A percentile compares a stretch with the other conserved stretches of the same genome.
Evolutionary conservation across 257 asterid genomes (phyloP).

Genomic region (Solanum virginianum): DNA sequence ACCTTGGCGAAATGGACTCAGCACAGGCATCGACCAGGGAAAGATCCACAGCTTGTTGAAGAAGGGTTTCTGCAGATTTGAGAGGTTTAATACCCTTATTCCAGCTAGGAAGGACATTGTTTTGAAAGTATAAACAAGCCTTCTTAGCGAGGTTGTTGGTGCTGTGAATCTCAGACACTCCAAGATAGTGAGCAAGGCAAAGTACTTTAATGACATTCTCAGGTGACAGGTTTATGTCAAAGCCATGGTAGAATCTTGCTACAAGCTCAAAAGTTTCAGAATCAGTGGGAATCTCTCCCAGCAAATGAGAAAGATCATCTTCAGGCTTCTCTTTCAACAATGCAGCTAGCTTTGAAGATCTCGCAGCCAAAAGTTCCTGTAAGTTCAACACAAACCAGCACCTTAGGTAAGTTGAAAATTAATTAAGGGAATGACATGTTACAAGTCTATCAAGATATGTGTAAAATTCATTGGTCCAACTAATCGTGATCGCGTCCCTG

Average conservation of each 20-base stretch:
- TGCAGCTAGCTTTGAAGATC: conserved; percentile 43
- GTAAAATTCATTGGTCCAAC: neutral
- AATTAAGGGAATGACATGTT: neutral
- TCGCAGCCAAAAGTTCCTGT: conserved; percentile 49
- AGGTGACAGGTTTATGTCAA: conserved; percentile 28
- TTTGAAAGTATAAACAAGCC: conserved; percentile 32
- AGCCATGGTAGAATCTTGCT: conserved; percentile 79
- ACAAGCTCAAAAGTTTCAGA: conserved; percentile 57
- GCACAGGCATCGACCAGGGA: conserved; percentile 45
- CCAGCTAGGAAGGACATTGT: conserved; percentile 51
- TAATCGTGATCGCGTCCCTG: neutral
- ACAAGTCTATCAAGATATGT: too few species aligned
- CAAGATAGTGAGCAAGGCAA: conserved; percentile 55
- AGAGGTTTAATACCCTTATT: conserved; percentile 49
- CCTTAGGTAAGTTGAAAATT: neutral
- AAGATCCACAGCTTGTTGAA: conserved; percentile 36
- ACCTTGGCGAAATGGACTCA: conserved; percentile 36
- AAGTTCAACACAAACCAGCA: neutral
- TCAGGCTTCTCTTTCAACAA: conserved; percentile 26
- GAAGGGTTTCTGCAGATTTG: conserved; percentile 29
- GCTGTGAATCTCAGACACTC: conserved; percentile 57
- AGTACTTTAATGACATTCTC: conserved; percentile 46
- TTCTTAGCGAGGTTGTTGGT: conserved; percentile 36
- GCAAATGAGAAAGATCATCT: conserved; percentile 29
- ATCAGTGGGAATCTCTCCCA: conserved; percentile 47